These are phyloP conservation scores for Penicillium freii DNA, from an alignment of 2,329 filamentous ascomycete species.

Conservation along the genomic window DNA sequence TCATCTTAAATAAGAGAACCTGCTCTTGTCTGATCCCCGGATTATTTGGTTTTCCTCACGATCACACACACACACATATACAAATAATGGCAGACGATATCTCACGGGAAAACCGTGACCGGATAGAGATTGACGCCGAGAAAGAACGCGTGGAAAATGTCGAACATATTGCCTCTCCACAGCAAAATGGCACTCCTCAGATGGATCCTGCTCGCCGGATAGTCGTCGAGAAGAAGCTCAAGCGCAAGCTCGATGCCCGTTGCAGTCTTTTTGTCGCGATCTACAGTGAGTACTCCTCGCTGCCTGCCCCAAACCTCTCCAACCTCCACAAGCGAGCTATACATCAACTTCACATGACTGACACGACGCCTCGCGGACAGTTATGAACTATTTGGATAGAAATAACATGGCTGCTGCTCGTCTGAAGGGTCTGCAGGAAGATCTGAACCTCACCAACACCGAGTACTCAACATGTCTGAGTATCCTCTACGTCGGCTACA, in stretches of 20 bases:
- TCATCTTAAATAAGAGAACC: background rate
- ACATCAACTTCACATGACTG: background rate
- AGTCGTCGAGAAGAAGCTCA: slow-evolving; percentile 27
- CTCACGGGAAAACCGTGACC: slow-evolving; percentile 15
- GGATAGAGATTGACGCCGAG: slow-evolving; percentile 17
- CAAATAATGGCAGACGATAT: slow-evolving; percentile 23
- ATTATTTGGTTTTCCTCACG: background rate
- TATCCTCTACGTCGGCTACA: slow-evolving; percentile 49
- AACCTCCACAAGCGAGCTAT: background rate
- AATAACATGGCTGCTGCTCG: slow-evolving; percentile 45
- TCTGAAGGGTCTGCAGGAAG: slow-evolving; percentile 39
- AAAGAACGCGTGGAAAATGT: slow-evolving; percentile 21
- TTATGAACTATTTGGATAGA: slow-evolving; percentile 42
- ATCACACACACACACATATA: background rate
- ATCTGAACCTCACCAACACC: slow-evolving; percentile 36
- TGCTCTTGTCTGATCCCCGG: background rate
- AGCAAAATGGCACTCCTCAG: slow-evolving; percentile 7
- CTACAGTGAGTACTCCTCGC: slow-evolving; percentile 13
- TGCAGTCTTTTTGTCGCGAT: slow-evolving; percentile 28
- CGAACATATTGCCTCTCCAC: slow-evolving; percentile 17
- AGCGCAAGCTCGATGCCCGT: slow-evolving; percentile 29
- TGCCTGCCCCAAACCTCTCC: background rate
- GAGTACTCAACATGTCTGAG: slow-evolving; percentile 44
- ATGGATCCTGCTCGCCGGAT: slow-evolving; percentile 25
- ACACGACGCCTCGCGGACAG: background rate